phyloP scores from a whole-genome alignment of 2,329 filamentous ascomycete species.

The Fusarium sacchari region DNA sequence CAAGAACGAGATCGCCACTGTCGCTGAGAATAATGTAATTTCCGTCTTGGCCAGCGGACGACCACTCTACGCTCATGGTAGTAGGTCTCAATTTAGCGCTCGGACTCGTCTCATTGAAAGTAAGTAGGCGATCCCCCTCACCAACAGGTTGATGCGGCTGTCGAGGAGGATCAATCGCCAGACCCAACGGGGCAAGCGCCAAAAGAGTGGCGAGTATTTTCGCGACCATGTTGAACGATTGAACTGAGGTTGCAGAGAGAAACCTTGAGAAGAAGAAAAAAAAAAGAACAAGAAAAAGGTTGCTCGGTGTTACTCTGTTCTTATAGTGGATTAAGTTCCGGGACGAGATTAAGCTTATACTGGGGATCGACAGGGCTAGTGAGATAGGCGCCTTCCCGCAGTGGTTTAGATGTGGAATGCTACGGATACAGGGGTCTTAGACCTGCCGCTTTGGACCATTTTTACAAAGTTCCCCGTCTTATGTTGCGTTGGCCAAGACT shows the following conservation, averaged over 20 bases:
- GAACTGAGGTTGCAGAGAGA: not conserved
- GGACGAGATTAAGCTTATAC: constrained; percentile 28
- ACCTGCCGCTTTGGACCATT: constrained; percentile 32
- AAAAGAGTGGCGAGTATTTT: constrained; percentile 30
- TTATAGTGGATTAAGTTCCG: not conserved
- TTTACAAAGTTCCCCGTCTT: constrained; percentile 29
- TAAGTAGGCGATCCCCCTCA: constrained; percentile 65
- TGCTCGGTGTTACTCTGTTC: not conserved
- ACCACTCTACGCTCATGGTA: constrained; percentile 65
- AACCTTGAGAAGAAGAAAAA: not conserved
- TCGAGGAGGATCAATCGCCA: constrained; percentile 61
- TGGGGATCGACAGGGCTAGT: constrained; percentile 14
- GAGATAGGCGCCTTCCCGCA: constrained; percentile 25
- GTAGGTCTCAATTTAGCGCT: constrained; percentile 56
- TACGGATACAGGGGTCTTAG: constrained; percentile 2
- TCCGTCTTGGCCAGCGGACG: constrained; percentile 67
- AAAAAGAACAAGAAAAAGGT: not conserved
- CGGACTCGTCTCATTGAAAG: constrained; percentile 68
- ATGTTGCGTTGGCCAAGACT: constrained; percentile 35
- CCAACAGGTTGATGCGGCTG: constrained; percentile 65
- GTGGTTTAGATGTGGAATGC: constrained; percentile 23
- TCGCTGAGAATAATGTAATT: constrained; percentile 65
- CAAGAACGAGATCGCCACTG: constrained; percentile 66
- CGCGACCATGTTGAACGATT: constrained; percentile 12
- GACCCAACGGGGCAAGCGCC: constrained; percentile 28